Evolutionary conservation across 2,329 filamentous ascomycete species (phyloP).

Genomic region (Chrysoporthe austroafricana): DNA sequence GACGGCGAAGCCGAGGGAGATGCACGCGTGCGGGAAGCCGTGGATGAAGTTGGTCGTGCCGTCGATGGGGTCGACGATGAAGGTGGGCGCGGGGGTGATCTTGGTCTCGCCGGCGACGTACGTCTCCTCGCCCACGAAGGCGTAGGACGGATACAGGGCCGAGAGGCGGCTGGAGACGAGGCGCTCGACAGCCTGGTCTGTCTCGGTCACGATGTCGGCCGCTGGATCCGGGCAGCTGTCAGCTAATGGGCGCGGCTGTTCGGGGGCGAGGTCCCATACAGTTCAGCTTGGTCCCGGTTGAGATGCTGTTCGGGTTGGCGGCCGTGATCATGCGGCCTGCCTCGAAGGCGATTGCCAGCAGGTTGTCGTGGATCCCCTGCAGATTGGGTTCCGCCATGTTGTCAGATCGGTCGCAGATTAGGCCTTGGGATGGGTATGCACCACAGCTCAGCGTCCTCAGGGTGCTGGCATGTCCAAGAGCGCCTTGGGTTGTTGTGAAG

Average conservation of each 20-base stretch:
- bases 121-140: conserved; percentile 78
- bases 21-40: conserved; percentile 73
- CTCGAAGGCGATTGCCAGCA: conserved; percentile 63
- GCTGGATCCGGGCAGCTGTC: conserved; percentile 45
- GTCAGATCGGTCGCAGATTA: too few species aligned
- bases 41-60: conserved; percentile 84
- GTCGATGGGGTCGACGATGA: conserved; percentile 82
- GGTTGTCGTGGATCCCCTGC: conserved; percentile 63
- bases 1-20: conserved; percentile 75
- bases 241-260: not conserved
- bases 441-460: too few species aligned
- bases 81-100: conserved; percentile 70
- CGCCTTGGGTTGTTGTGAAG: too few species aligned
- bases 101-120: conserved; percentile 66
- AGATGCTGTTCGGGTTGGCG: conserved; percentile 62
- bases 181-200: conserved; percentile 67
- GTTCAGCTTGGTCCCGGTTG: conserved; percentile 66
- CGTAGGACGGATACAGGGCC: conserved; percentile 56
- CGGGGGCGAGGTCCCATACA: conserved; percentile 48
- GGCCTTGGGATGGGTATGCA: too few species aligned
- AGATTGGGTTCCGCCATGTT: conserved; percentile 61
- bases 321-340: conserved; percentile 67
- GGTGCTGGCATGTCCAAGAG: too few species aligned
- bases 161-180: conserved; percentile 61
- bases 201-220: conserved; percentile 70